Evolutionary conservation across 257 asterid genomes (phyloP), one percentile per base, ranked within the genome.

Genomic region (Lavandula angustifolia): DNA sequence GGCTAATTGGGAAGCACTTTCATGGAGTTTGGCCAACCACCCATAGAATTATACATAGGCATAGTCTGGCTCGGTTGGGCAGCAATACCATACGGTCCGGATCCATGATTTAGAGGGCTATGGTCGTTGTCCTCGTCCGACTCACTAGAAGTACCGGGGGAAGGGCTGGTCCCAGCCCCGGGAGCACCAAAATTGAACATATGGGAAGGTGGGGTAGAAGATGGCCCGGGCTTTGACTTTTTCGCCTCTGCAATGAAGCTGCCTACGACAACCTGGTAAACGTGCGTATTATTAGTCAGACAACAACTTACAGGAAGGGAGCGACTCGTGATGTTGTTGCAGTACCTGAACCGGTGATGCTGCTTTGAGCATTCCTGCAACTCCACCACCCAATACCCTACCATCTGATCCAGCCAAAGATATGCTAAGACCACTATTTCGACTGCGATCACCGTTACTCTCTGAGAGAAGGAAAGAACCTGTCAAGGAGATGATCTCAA

Each of bases 341-440:
- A 5, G 29, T 73, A 88, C 98, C 95, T 91, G 98, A 49, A 86
- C 91, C 0, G 85, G 78, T 11, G 96, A 70, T 34, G 95, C 96
- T 49, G 98, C 98, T 80, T 76, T 70, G 46, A 91, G 98, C 71
- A 72, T 67, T 64, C 96, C 98, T 9, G 91, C 92, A 66, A 91
- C 95, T 69, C 91, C 89, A 52, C 98, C 98, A 16, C 98, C 98
- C 84, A 91, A 73, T 31, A 91, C 98, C 69, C 84, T 77, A 27
- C 96, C 96, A 51, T 88, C 98, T 61, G 95, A 63, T 41, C 98
- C 95, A 40, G 96, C 92, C 85, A 91, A 60, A 0, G 94, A 88
- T 66, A 91, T 87, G 43, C 91, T 84, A 74, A 91, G 84, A 54
- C 82, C 80, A 46, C 85, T 84, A 6, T 68, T 64, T 75, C 89